A percentile compares a stretch with the other conserved stretches of the same genome.
phyloP scores from a whole-genome alignment of 805 yeast species.

The Yamadazyma philogaea region DNA sequence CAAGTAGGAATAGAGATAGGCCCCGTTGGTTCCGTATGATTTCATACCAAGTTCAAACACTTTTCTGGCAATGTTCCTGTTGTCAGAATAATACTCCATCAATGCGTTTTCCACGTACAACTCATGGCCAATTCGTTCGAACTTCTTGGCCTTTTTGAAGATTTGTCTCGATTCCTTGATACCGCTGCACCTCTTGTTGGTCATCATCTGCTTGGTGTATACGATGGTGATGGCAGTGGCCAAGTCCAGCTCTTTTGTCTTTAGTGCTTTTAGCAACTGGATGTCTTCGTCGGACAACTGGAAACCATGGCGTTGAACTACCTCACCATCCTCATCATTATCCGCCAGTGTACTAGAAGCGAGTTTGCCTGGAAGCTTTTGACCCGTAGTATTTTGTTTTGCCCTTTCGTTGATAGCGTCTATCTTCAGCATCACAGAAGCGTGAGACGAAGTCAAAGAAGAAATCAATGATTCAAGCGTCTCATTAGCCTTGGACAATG shows the following conservation, averaged over 20 bases:
- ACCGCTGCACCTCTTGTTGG: conserved; percentile 65
- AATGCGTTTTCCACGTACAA: conserved; percentile 79
- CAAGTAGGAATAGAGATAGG: conserved; percentile 65
- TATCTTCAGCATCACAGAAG: conserved; percentile 20
- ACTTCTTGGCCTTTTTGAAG: conserved; percentile 60
- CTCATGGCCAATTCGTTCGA: conserved; percentile 62
- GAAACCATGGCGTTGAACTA: conserved; percentile 4
- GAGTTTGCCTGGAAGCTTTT: too few species aligned
- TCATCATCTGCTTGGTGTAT: conserved; percentile 67
- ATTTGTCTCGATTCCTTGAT: conserved; percentile 69
- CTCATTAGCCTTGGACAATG: conserved; percentile 47
- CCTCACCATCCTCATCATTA: conserved; percentile 21
- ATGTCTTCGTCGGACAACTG: conserved; percentile 21
- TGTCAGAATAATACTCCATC: conserved; percentile 70
- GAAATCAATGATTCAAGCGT: conserved; percentile 51
- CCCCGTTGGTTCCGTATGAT: conserved; percentile 49
- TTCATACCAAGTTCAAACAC: conserved; percentile 80
- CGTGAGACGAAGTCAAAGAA: conserved; percentile 39
- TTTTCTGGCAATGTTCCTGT: conserved; percentile 64
- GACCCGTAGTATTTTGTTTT: not conserved
- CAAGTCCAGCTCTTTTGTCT: conserved; percentile 22
- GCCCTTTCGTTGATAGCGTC: conserved; percentile 18
- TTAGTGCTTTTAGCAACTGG: conserved; percentile 18
- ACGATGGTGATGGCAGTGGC: conserved; percentile 54
- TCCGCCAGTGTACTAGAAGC: too few species aligned